Conservation (phyloP, 2,329 filamentous ascomycete species). For the Clarireedia monteithiana region DNA sequence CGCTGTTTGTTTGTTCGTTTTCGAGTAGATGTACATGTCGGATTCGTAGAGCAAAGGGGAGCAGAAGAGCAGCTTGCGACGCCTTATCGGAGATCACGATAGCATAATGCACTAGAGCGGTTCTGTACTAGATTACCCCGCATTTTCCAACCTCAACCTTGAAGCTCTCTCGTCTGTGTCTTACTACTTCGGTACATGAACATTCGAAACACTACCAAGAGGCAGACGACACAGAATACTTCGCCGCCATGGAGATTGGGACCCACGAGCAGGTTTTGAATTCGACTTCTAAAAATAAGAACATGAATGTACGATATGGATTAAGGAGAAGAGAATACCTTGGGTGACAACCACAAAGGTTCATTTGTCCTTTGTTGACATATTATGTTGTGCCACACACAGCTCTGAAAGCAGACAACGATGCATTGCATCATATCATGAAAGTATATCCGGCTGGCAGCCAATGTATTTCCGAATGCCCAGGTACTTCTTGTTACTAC, state of each 20-base stretch:
- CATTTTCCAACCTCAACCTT: background rate
- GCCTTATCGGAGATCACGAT: background rate
- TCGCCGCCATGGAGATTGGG: too few relatives aligned
- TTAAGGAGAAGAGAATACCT: background rate
- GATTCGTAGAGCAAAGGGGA: background rate
- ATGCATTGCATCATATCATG: background rate
- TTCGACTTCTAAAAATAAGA: background rate
- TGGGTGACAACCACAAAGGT: background rate
- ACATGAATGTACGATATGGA: background rate
- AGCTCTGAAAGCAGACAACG: slow-evolving; percentile 2
- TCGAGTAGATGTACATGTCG: background rate
- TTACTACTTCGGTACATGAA: background rate
- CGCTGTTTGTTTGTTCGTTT: too few relatives aligned
- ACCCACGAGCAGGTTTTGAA: too few relatives aligned
- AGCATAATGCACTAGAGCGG: background rate
- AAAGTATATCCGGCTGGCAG: background rate
- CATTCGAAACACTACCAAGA: background rate
- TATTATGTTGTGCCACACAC: background rate
- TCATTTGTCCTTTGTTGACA: background rate
- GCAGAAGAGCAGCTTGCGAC: background rate
- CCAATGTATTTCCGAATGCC: background rate
- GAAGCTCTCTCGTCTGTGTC: background rate
- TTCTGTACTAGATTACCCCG: background rate
- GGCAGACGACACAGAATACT: background rate
- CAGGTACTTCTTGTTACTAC: background rate